Evolutionary conservation across 768 basidiomycete species (phyloP).

Genomic region (Tricholoma sp.): DNA sequence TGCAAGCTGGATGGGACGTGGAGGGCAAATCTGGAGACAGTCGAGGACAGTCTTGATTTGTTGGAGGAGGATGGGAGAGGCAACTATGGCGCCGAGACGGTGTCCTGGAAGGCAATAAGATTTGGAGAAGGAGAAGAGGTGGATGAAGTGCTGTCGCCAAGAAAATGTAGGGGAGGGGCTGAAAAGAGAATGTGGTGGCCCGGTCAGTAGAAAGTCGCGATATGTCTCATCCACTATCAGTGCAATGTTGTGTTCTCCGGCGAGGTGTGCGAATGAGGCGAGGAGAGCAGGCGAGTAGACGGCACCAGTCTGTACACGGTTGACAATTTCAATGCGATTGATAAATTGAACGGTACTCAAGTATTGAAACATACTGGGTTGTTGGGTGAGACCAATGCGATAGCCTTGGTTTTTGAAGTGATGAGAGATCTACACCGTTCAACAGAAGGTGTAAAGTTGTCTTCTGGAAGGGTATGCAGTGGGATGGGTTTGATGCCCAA

Average conservation of each 20-base stretch:
- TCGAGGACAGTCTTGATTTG: slow-evolving; percentile 58
- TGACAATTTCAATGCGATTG: not conserved
- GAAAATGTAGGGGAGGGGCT: slow-evolving; percentile 17
- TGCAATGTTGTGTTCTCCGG: slow-evolving; percentile 47
- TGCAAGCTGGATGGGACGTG: slow-evolving; percentile 67
- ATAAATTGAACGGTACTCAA: not conserved
- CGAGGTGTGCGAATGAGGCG: slow-evolving; percentile 54
- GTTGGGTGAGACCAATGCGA: slow-evolving; percentile 73
- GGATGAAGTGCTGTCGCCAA: slow-evolving; percentile 63
- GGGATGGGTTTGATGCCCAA: slow-evolving; percentile 56
- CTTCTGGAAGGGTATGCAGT: slow-evolving; percentile 42
- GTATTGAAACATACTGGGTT: slow-evolving; percentile 50
- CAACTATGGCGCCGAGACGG: slow-evolving; percentile 68
- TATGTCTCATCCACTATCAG: slow-evolving; percentile 89
- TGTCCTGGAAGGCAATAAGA: slow-evolving; percentile 79
- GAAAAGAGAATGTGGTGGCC: slow-evolving; percentile 54
- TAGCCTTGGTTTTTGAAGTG: slow-evolving; percentile 56
- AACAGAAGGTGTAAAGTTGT: slow-evolving; percentile 58
- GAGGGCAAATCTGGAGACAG: slow-evolving; percentile 76
- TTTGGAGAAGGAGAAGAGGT: slow-evolving; percentile 80
- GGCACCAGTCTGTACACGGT: slow-evolving; percentile 52
- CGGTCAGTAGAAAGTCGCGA: slow-evolving; percentile 62
- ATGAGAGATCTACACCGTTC: slow-evolving; percentile 46
- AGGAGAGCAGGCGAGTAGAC: slow-evolving; percentile 57
- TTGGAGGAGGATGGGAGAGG: slow-evolving; percentile 47